Evolutionary conservation across 1,284 basidiomycete species (phyloP).

Genomic region (Polyporus tsugae): DNA sequence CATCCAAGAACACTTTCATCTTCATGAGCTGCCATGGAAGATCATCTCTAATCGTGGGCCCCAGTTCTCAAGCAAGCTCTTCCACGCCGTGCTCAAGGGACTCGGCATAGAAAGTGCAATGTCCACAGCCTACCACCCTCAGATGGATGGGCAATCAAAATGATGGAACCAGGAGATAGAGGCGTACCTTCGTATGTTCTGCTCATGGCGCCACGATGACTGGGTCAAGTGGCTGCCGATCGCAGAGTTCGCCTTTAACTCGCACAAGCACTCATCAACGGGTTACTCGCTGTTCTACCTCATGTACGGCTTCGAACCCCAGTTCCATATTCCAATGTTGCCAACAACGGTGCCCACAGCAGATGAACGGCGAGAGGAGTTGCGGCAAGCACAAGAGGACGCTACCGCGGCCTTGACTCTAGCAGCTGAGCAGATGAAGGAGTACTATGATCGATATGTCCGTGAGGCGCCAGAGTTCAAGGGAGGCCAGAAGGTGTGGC

Average conservation of each 20-base stretch:
- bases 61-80: constrained; percentile 41
- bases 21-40: constrained; percentile 39
- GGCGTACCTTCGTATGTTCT: constrained; percentile 30
- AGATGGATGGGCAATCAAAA: constrained; percentile 44
- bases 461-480: no score
- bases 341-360: background rate
- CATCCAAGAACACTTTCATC: constrained; percentile 28
- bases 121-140: constrained; percentile 40
- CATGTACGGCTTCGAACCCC: background rate
- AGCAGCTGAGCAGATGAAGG: background rate
- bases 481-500: no score
- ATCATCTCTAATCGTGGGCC: constrained; percentile 47
- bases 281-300: background rate
- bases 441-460: background rate
- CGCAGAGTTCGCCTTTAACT: constrained; percentile 1
- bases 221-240: constrained; percentile 10
- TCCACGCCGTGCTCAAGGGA: constrained; percentile 13
- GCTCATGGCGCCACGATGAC: constrained; percentile 3
- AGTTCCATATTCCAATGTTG: background rate
- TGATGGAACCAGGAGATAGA: constrained; percentile 42
- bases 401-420: background rate
- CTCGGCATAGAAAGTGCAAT: constrained; percentile 19
- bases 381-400: background rate
- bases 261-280: background rate
- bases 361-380: background rate